Conservation (phyloP, 352 stramenopile species). For the Thraustotheca clavata region DNA sequence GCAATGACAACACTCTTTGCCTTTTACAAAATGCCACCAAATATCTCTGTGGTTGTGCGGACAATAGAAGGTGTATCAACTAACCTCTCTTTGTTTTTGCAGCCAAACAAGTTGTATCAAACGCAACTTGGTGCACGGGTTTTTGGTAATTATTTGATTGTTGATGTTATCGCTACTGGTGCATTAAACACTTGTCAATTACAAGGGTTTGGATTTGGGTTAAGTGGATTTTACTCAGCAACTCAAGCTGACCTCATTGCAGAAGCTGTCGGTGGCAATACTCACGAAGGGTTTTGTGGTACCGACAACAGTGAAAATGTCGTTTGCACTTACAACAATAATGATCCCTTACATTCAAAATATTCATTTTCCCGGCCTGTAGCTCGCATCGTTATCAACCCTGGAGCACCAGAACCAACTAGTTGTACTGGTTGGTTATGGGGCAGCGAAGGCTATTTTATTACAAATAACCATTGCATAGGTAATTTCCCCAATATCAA, state of each 20-base stretch:
- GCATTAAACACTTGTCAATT: background rate
- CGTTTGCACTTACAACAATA: background rate
- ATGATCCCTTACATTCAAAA: background rate
- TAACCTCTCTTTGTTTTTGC: background rate
- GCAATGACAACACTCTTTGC: background rate
- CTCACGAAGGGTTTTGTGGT: background rate
- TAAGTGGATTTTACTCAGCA: background rate
- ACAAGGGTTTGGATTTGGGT: background rate
- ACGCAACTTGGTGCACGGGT: background rate
- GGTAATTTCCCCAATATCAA: conserved; percentile 3
- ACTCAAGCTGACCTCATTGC: background rate
- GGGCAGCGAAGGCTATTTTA: conserved; percentile 44
- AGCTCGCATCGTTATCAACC: conserved; percentile 10
- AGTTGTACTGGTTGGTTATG: conserved; percentile 53
- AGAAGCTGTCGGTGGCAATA: background rate
- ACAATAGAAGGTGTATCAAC: background rate
- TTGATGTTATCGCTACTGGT: conserved; percentile 1
- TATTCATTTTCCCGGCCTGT: conserved; percentile 2
- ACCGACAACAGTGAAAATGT: conserved; percentile 7
- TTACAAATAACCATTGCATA: conserved; percentile 75
- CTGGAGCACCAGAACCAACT: background rate
- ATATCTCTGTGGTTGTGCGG: background rate
- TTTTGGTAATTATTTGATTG: conserved; percentile 5
- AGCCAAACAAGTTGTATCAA: background rate
- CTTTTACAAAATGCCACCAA: background rate